These are phyloP conservation scores for Hordeum vulgare DNA, from an alignment of 176 grass and related monocot species.

Conservation along the genomic window MorexV3_pseudomolecules_assembly NC_058524.1:506032228-506032727, in stretches of 20 bases:
- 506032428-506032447: conserved; percentile 93
- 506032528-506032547: conserved; percentile 78
- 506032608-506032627: conserved; percentile 50
- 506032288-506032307: conserved; percentile 90
- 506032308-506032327: conserved; percentile 89
- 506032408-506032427: conserved; percentile 82
- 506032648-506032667: neutral
- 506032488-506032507: too few relatives aligned
- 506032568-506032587: conserved; percentile 72
- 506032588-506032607: neutral
- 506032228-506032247: neutral
- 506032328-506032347: conserved; percentile 33
- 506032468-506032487: neutral
- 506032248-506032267: conserved; percentile 19
- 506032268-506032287: conserved; percentile 83
- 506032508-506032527: conserved; percentile 35
- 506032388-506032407: conserved; percentile 55
- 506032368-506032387: neutral
- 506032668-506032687: neutral
- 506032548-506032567: conserved; percentile 81
- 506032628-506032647: neutral
- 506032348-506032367: conserved; percentile 3
- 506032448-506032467: conserved; percentile 57
- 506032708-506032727: neutral
- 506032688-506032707: neutral